phyloP scores from a whole-genome alignment of 176 grass and related monocot genomes.

The Puccinellia tenuiflora region DNA sequence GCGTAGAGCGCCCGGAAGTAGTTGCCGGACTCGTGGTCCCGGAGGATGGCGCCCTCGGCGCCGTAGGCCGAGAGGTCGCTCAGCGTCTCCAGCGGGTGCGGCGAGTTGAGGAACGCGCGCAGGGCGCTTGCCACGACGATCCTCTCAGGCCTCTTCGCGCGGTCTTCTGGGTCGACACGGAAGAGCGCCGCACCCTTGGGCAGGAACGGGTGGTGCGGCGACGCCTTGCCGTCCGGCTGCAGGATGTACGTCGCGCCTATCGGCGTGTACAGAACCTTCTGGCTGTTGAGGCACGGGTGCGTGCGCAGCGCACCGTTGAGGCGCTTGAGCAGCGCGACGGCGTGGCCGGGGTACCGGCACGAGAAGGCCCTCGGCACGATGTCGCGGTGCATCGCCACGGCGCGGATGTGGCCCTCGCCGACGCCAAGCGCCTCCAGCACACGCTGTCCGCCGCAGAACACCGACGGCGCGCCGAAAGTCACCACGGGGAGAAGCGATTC shows the following conservation, averaged over 20 bases:
- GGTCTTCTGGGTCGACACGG: slow-evolving; percentile 39
- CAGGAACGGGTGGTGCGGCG: slow-evolving; percentile 73
- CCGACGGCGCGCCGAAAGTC: slow-evolving; percentile 84
- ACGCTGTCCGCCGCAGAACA: slow-evolving; percentile 79
- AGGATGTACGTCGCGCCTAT: slow-evolving; percentile 84
- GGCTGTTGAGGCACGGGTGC: slow-evolving; percentile 82
- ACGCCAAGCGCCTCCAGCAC: slow-evolving; percentile 68
- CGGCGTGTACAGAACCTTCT: slow-evolving; percentile 78
- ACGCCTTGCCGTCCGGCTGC: slow-evolving; percentile 60
- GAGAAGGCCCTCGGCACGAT: slow-evolving; percentile 97
- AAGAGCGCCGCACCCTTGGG: slow-evolving; percentile 77
- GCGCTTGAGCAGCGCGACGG: slow-evolving; percentile 61
- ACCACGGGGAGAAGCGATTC: slow-evolving; percentile 60
- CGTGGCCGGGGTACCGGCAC: slow-evolving; percentile 82
- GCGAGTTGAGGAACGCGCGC: slow-evolving; percentile 85
- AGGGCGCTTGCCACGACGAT: slow-evolving; percentile 50
- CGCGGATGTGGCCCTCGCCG: slow-evolving; percentile 56
- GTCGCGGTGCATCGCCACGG: slow-evolving; percentile 91
- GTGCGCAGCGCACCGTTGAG: slow-evolving; percentile 68
- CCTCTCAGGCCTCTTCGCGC: slow-evolving; percentile 17
- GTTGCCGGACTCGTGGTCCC: slow-evolving; percentile 96
- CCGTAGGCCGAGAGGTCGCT: slow-evolving; percentile 84
- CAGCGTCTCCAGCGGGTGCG: slow-evolving; percentile 93
- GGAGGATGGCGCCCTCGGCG: slow-evolving; percentile 72
- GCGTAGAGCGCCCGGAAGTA: slow-evolving; percentile 71